A percentile compares a stretch with the other conserved stretches of the same genome.
These are phyloP conservation scores for Hypoxylon sp. DNA, from an alignment of 2,329 filamentous ascomycete species.

Conservation along the genomic window DNA sequence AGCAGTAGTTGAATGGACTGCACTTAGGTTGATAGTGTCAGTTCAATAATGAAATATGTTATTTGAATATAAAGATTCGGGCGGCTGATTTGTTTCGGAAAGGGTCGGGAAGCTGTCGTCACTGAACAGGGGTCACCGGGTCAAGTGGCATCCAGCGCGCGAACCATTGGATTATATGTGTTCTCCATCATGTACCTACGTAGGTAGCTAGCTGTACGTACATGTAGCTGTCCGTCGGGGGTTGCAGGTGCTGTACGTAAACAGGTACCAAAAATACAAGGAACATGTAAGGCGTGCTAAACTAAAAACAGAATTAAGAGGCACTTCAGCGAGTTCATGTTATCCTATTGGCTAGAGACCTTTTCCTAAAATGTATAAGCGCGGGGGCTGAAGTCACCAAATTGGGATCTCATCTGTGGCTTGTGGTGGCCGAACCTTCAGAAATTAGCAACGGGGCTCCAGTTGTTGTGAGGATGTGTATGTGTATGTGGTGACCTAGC, in stretches of 20 bases:
- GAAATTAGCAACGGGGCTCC: constrained; percentile 51
- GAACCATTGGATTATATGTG: constrained; percentile 25
- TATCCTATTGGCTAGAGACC: constrained; percentile 49
- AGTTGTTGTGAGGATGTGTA: constrained; percentile 20
- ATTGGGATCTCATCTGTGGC: constrained; percentile 43
- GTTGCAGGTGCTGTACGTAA: not conserved
- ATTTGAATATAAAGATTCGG: constrained; percentile 1
- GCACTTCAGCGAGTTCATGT: constrained; percentile 21
- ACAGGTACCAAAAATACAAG: constrained; percentile 19
- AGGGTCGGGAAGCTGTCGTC: constrained; percentile 39
- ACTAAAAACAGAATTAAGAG: constrained; percentile 43
- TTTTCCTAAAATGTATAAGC: constrained; percentile 44
- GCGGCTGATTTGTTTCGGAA: constrained; percentile 28
- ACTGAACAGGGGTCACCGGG: constrained; percentile 32
- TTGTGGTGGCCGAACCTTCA: constrained; percentile 49
- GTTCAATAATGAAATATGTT: constrained; percentile 15
- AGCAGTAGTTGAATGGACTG: not conserved
- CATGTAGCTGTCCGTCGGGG: not conserved
- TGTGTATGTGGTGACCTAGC: constrained; percentile 22
- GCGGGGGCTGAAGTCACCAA: constrained; percentile 37
- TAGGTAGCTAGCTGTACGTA: constrained; percentile 12
- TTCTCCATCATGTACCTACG: constrained; percentile 8
- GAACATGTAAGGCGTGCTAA: constrained; percentile 20
- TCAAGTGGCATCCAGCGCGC: constrained; percentile 23
- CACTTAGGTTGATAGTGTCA: not conserved